phyloP scores from a whole-genome alignment of 441 rosid genomes.

The Francoa sonchifolia region DNA sequence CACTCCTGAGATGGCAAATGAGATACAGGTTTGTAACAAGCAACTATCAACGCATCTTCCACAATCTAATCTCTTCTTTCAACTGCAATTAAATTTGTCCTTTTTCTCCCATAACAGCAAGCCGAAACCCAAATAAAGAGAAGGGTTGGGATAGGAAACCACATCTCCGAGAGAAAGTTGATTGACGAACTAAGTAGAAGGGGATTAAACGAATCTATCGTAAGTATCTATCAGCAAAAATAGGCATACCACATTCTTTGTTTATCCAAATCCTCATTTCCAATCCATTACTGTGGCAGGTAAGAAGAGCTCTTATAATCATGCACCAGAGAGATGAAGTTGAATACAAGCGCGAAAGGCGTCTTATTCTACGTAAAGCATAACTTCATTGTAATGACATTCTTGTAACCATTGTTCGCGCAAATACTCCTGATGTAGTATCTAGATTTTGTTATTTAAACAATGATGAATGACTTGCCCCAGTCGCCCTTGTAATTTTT shows the following conservation, averaged over 20 bases:
- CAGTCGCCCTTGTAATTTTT: too few relatives aligned
- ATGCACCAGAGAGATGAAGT: conserved; percentile 98
- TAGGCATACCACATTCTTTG: too few relatives aligned
- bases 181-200: conserved; percentile 72
- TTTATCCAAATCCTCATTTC: neutral
- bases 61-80: neutral
- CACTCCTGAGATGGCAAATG: conserved; percentile 62
- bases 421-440: too few relatives aligned
- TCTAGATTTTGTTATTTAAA: too few relatives aligned
- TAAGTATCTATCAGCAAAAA: conserved; percentile 32
- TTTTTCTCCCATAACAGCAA: conserved; percentile 31
- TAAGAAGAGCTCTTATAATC: conserved; percentile 80
- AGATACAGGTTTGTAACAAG: conserved; percentile 55
- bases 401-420: too few relatives aligned
- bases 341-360: conserved; percentile 83
- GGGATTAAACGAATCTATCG: conserved; percentile 88
- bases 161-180: conserved; percentile 78
- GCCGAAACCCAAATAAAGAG: conserved; percentile 92
- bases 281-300: conserved; percentile 26
- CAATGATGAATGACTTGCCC: too few relatives aligned
- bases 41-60: neutral
- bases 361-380: conserved; percentile 62
- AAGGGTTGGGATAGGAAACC: conserved; percentile 78
- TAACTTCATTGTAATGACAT: too few relatives aligned
- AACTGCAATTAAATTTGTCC: neutral